phyloP scores from a whole-genome alignment of 2,329 filamentous ascomycete species.

The Microsporum ferrugineum region DNA sequence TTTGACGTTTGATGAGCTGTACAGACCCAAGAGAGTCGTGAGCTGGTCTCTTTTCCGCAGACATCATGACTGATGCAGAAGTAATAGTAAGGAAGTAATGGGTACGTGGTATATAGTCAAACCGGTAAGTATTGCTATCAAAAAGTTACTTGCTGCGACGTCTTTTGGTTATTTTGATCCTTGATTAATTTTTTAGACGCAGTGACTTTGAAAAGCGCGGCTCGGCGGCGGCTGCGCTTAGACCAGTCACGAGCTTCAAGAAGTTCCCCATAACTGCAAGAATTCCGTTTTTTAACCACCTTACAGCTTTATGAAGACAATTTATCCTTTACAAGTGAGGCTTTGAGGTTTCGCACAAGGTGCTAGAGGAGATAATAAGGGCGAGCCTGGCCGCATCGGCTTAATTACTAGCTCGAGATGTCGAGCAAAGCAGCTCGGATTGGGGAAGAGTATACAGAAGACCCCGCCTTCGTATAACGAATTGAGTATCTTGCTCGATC shows the following conservation, averaged over 20 bases:
- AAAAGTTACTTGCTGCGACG: not conserved
- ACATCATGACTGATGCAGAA: constrained; percentile 47
- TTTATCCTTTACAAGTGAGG: not conserved
- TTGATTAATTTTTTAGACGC: constrained; percentile 1
- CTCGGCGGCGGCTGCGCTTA: constrained; percentile 2
- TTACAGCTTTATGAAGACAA: not conserved
- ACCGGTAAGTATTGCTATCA: not conserved
- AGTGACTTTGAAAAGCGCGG: not conserved
- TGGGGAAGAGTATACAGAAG: constrained; percentile 57
- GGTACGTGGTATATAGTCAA: not conserved
- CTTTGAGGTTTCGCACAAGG: no score
- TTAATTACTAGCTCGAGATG: not conserved
- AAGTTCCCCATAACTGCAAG: not conserved
- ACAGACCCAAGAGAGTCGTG: constrained; percentile 62
- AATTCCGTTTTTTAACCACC: not conserved
- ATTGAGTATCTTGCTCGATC: not conserved
- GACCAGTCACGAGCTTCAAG: not conserved
- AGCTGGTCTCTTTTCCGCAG: constrained; percentile 84
- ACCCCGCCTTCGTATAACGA: constrained; percentile 1
- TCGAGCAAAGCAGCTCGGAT: constrained; percentile 56
- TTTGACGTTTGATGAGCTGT: constrained; percentile 84
- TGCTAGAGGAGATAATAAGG: not conserved
- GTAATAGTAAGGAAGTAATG: not conserved
- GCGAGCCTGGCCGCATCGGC: not conserved
- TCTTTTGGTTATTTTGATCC: not conserved